Percentiles rank a stretch among this genome's conserved stretches.
phyloP scores from a whole-genome alignment of 768 basidiomycete genomes.

The Suillus tomentosus region DNA sequence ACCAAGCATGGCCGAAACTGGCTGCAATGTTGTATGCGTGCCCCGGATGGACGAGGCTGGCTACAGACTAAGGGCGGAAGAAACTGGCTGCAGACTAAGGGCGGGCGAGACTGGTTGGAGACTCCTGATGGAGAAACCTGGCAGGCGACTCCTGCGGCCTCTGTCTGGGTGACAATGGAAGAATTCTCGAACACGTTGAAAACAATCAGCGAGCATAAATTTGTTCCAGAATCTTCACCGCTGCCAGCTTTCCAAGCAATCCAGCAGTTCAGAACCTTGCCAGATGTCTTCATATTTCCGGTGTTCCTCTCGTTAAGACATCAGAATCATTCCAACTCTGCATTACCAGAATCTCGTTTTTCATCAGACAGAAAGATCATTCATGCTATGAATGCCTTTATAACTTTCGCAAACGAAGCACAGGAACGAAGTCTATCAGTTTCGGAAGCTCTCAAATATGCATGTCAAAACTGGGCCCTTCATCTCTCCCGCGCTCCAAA shows the following conservation, averaged over 20 bases:
- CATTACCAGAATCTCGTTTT: not conserved
- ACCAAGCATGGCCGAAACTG: not conserved
- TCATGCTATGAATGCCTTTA: not conserved
- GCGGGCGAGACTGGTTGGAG: not conserved
- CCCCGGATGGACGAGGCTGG: too few relatives aligned
- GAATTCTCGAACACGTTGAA: not conserved
- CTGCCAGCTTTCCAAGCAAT: constrained; percentile 2
- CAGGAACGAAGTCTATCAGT: not conserved
- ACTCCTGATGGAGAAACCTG: not conserved
- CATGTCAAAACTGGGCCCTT: constrained; percentile 2
- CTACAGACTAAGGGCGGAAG: too few relatives aligned
- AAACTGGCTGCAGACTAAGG: not conserved
- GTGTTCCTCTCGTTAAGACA: not conserved
- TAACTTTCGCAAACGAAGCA: not conserved
- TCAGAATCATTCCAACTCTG: not conserved
- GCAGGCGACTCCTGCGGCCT: constrained; percentile 1
- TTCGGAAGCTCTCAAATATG: not conserved
- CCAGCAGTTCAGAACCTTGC: not conserved
- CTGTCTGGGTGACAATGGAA: not conserved
- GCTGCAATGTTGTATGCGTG: not conserved
- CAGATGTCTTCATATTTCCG: not conserved
- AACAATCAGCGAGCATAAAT: not conserved
- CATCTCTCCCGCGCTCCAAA: not conserved
- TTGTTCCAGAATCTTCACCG: not conserved
- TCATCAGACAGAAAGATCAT: not conserved